Base-by-base conservation (phyloP, 306 rosid genomes). In the Medicago ruthenica region DNA sequence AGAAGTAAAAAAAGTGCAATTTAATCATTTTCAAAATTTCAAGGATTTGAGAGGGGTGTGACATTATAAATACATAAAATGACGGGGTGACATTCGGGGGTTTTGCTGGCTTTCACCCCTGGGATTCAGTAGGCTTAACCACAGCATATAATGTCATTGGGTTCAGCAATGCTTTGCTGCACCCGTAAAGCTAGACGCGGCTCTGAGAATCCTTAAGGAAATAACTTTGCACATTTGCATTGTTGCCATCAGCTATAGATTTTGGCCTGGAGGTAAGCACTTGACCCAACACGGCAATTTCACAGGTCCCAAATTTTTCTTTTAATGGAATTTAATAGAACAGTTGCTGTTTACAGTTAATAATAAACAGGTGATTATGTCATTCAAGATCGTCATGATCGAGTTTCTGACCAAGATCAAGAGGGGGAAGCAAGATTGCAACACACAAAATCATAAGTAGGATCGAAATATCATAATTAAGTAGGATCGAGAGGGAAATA, bases 21-120 rank as follows among this genome's bases (percentile, higher is more conserved):
- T 70, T 22, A 73, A 44, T 68, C 55, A 66, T 31, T 82, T 76
- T 59, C 37, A 70, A 58, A 50, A n/a, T 42, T 74, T 27, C 7
- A 42, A 68, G 70, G 64, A 76, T 50, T 64, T 57, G 15, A 65
- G 37, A 82, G 81, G 42, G 58, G 37, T n/a, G 27, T 39, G 47
- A 58, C 45, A 64, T 36, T 47, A 64, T 53, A 60, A 67, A 58
- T 70, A 39, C 60, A n/a, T 8, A 44, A 37, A 72, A 18, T 50
- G 58, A 53, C 4, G 15, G 31, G 17, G 16, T 18, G 53, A 9
- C 21, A 47, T 16, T 14, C 7, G n/a, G 14, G 15, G 21, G 8
- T 1, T 13, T 7, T 22, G 53, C 8, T 24, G 57, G 2, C 58
- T 67, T 67, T 22, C 20, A 8, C 15, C 41, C 9, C 24, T 14